phyloP scores from a whole-genome alignment of 305 asterid species.

The Lippia alba region DNA sequence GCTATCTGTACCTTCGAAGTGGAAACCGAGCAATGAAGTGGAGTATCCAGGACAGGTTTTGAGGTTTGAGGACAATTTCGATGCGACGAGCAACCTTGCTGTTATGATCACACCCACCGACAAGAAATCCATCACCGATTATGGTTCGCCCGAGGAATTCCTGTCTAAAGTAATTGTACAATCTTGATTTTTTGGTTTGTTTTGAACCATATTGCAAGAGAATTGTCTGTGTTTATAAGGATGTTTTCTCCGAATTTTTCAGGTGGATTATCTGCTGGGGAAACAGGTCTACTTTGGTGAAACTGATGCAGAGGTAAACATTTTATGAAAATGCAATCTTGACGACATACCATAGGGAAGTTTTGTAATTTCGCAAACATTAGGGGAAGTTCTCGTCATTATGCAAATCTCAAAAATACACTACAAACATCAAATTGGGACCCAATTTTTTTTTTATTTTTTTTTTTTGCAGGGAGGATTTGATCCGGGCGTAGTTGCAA shows the following conservation, averaged over 20 bases:
- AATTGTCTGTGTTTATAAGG: not conserved
- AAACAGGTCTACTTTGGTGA: constrained; percentile 84
- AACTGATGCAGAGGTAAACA: constrained; percentile 85
- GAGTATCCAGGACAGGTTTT: constrained; percentile 95
- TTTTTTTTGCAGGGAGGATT: constrained; percentile 73
- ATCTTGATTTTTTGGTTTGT: not conserved
- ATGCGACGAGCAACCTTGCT: constrained; percentile 62
- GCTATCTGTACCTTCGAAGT: constrained; percentile 73
- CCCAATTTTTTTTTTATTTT: too few species aligned
- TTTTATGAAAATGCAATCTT: not conserved
- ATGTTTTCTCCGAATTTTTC: constrained; percentile 23
- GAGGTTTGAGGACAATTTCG: constrained; percentile 93
- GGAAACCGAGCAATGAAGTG: constrained; percentile 91
- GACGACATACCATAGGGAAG: too few species aligned
- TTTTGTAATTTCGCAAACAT: too few species aligned
- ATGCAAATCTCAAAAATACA: too few species aligned
- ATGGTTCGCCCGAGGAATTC: constrained; percentile 81
- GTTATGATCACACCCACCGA: constrained; percentile 76
- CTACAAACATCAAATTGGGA: not conserved
- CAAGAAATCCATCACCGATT: constrained; percentile 87
- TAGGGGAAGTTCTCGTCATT: too few species aligned
- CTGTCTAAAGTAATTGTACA: constrained; percentile 61
- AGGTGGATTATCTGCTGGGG: constrained; percentile 93
- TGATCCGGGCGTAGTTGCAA: constrained; percentile 79
- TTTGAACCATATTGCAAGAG: not conserved